Evolutionary conservation across 2,329 filamentous ascomycete genomes (phyloP), one percentile per base, ranked within the genome.

Genomic region (Emergomyces pasteurianus): DNA sequence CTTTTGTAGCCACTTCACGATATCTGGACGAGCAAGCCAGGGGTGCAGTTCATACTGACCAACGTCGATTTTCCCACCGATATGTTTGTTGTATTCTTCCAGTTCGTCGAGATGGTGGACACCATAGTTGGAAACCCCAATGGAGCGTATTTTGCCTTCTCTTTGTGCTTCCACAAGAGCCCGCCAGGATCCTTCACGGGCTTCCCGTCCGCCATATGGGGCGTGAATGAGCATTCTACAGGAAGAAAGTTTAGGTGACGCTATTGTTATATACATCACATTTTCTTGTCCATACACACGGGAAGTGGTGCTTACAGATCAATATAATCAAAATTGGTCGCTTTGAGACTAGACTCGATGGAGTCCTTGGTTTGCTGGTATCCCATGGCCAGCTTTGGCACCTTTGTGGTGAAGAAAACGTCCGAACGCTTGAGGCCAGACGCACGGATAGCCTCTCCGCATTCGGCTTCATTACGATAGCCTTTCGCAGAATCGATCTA

Each of bases 41-140:
- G 92, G 92, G 74, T 96, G 92, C 12, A 96, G 77, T 75, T 96
- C 92, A 74, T 88, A 90, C 75, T 96, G 92, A 47, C 90, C 91
- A 43, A 96, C 88, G 63, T 86, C 88, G 68, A 96, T 81, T 47
- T 89, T 78, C 28, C 89, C 89, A 3, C 81, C 83, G 52, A 65
- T 69, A 34, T 66, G 67, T 63, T 72, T 69, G 61, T 73, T 76
- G 61, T 76, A 75, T 57, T 67, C 70, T 59, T 76, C 73, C 46
- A 76, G 63, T 61, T 76, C 74, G 21, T 76, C 68, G 1, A 76
- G 70, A 43, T 76, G 73, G 62, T 71, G 68, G n/a, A 76, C 68
- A 14, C 68, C 68, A 59, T 70, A 76, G 65, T 76, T 76, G 26
- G 74, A 76, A 10, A 76, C 73, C 16, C 74, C 74, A 58, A 76